These are phyloP conservation scores for Mycena filopes DNA, from an alignment of 768 basidiomycete species.

Conservation along the genomic window DNA sequence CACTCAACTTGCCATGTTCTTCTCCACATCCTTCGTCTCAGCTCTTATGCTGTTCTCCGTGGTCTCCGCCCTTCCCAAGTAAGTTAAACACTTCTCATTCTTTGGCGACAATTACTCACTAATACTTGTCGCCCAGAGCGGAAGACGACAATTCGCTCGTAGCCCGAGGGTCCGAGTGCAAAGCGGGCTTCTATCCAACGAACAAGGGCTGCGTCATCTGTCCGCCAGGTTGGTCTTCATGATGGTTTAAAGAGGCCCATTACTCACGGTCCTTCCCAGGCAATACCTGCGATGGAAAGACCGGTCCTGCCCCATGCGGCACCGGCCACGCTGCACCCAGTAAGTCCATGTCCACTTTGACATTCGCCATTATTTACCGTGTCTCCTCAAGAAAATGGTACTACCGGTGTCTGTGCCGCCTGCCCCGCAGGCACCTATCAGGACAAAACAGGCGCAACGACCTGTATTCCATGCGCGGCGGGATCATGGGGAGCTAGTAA, in stretches of 20 bases:
- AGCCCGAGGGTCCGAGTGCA: neutral
- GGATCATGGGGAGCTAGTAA: neutral
- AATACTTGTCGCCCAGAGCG: neutral
- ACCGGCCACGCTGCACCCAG: neutral
- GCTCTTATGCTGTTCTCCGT: neutral
- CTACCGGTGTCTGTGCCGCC: neutral
- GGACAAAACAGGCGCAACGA: neutral
- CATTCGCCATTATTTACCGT: neutral
- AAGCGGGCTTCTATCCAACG: too few relatives aligned
- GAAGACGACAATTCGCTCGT: neutral
- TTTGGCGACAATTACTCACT: neutral
- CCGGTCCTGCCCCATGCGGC: neutral
- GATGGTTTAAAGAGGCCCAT: neutral
- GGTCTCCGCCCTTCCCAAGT: neutral
- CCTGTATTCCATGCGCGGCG: neutral
- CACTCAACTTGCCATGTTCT: neutral
- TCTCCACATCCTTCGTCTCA: neutral
- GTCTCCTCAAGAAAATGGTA: neutral
- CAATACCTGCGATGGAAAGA: neutral
- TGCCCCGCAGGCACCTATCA: constrained; percentile 4
- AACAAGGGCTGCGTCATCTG: neutral
- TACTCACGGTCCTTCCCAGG: neutral
- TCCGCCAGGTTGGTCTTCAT: neutral
- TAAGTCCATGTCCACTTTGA: neutral
- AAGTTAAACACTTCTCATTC: neutral